Evolutionary conservation across 2,329 filamentous ascomycete species (phyloP).

Genomic region (Nemania sp.): DNA sequence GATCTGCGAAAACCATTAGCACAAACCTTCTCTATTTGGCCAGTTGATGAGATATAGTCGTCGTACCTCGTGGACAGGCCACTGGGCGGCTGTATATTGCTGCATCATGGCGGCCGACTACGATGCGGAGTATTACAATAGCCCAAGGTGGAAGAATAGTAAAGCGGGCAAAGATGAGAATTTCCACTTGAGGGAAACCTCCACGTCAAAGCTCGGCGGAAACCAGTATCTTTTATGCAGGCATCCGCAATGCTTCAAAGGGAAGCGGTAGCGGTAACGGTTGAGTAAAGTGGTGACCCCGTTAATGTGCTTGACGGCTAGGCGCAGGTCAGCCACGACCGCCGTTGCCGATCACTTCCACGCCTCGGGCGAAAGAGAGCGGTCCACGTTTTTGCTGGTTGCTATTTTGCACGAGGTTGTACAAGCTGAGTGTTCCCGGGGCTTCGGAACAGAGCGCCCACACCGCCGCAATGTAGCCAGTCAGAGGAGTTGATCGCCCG

Average conservation of each 20-base stretch:
- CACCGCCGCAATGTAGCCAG: slow-evolving; percentile 30
- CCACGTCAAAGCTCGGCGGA: slow-evolving; percentile 37
- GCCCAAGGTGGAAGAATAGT: slow-evolving; percentile 15
- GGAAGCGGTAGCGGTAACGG: slow-evolving; percentile 17
- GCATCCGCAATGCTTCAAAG: slow-evolving; percentile 40
- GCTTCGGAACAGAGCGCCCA: slow-evolving; percentile 28
- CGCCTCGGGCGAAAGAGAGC: slow-evolving; percentile 26
- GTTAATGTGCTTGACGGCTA: slow-evolving; percentile 34
- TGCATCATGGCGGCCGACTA: slow-evolving; percentile 55
- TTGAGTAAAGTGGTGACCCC: slow-evolving; percentile 31
- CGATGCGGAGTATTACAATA: slow-evolving; percentile 20
- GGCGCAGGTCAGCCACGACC: slow-evolving; percentile 24
- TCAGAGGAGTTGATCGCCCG: slow-evolving; percentile 9
- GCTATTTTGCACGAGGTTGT: slow-evolving; percentile 18
- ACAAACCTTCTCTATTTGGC: neutral
- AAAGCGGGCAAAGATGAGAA: slow-evolving; percentile 31
- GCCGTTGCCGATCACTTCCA: slow-evolving; percentile 25
- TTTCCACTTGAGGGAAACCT: slow-evolving; percentile 24
- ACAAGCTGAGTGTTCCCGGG: slow-evolving; percentile 23
- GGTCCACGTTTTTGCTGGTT: slow-evolving; percentile 35
- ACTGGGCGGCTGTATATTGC: slow-evolving; percentile 56
- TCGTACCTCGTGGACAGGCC: slow-evolving; percentile 65
- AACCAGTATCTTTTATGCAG: slow-evolving; percentile 42
- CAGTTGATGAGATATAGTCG: neutral
- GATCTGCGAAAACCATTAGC: slow-evolving; percentile 67